Base-by-base conservation (phyloP, 2,329 filamentous ascomycete genomes). In the Nemania diffusa region DNA sequence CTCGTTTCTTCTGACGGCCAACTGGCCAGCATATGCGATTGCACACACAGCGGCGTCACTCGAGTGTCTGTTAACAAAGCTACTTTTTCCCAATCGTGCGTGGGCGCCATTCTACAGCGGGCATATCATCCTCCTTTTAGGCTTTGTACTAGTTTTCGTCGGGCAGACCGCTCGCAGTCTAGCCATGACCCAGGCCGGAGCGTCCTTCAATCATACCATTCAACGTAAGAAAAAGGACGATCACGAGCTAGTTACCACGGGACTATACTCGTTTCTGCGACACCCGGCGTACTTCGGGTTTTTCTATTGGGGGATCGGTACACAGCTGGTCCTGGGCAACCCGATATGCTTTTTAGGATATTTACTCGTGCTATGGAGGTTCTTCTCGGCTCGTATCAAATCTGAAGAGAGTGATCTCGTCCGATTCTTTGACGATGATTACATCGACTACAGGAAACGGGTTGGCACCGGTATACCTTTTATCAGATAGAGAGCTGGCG, bases 231-330 rank as follows among this genome's bases (percentile, higher is more conserved):
- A 89, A 74, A 85, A 89, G 3, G 79, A 80, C 7, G 88, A 88
- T 1, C 96, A 99, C 79, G 84, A 84, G 53, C 85, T 99, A n/a
- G 92, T 99, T 2, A 97, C 91, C 0, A 84, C 83, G 29, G 96
- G 96, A 0, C 82, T 98, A 37, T 99, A 98, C 79, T 82, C 83
- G 7, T 79, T 86, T 51, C 82, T 97, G 59, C 84, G 96, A 26
- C 96, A 99, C 79, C 96, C 96, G 13, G 92, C 91, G 66, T 99
- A 99, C 81, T 97, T 98, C 82, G 96, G 95, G 3, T 99, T 97
- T 83, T 99, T 97, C 80, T 98, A 94, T 90, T 99, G 95, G 95
- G 93, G 92, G 0, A 76, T 98, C n/a, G 96, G 96, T 5, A 97
- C 94, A 13, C 96, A 99, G 83, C 77, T 98, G 50, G 88, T 97